Base-by-base conservation (phyloP, 1,284 basidiomycete species). In the Volvariella volvacea region DNA sequence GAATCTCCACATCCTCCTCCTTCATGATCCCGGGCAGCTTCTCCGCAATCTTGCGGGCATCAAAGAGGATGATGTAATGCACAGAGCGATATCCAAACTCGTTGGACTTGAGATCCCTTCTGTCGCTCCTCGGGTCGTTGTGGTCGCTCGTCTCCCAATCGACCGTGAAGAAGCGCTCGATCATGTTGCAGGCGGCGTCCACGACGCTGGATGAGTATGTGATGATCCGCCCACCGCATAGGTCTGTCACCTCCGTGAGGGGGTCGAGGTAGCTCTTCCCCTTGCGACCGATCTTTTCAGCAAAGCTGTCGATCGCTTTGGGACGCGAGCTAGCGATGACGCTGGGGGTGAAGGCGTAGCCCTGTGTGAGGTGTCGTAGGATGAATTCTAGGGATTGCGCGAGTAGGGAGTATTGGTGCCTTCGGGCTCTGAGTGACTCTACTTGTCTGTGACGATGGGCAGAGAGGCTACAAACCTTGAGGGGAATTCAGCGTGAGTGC, bases 241-340 rank as follows among this genome's bases (percentile, higher is more conserved):
- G 19, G 34, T 36, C 34, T 16, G 34, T 36, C n/a, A 36, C n/a
- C n/a, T 36, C 34, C n/a, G 34, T 16, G 34, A 15, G 14, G 7
- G 34, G 34, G n/a, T 36, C 34, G 19, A 36, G 4, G 34, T 36
- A 36, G 19, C 7, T 36, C 34, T 36, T 36, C n/a, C 19, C 19
- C 15, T 20, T 36, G 7, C 34, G 6, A 16, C 19, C 34, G 34
- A 36, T 36, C 19, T 36, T 36, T n/a, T 36, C 34, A 4, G 34
- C 34, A n/a, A 16, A 36, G 15, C 34, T 36, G n/a, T 36, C n/a
- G n/a, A 36, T 20, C n/a, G 34, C 19, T 36, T 36, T 36, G 34
- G 34, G n/a, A 36, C 34, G 34, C 4, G n/a, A 16, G 6, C n/a
- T n/a, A 7, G 19, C 34, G n/a, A 36, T 36, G 34, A 20, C n/a